phyloP scores from a whole-genome alignment of 495 filamentous ascomycete species.

The Lophium mytilinum region DNA sequence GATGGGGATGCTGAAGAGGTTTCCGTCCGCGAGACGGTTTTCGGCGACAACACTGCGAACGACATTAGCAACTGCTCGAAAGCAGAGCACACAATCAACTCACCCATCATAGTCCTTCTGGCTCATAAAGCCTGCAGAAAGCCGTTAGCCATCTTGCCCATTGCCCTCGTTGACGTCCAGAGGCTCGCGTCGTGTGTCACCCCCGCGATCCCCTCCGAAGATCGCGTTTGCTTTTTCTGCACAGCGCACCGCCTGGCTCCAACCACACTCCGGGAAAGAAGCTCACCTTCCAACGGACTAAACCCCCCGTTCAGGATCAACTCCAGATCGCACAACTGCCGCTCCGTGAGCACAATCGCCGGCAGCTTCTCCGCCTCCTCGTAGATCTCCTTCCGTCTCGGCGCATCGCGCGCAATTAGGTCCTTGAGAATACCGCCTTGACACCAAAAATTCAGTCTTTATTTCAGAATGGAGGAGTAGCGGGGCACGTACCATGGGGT shows the following conservation, averaged over 20 bases:
- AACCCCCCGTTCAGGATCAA: constrained; percentile 94
- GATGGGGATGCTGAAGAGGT: constrained; percentile 95
- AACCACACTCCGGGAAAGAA: constrained; percentile 6
- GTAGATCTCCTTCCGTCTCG: constrained; percentile 63
- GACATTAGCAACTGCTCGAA: constrained; percentile 2
- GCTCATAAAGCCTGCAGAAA: constrained; percentile 77
- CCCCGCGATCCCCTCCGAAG: too few relatives aligned
- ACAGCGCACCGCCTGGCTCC: too few relatives aligned
- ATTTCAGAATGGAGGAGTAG: not conserved
- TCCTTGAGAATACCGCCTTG: constrained; percentile 87
- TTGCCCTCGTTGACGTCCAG: too few relatives aligned
- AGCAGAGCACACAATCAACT: constrained; percentile 13
- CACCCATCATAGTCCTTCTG: constrained; percentile 94
- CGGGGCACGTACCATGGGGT: constrained; percentile 56
- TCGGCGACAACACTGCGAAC: constrained; percentile 73
- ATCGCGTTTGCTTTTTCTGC: too few relatives aligned
- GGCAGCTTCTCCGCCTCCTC: constrained; percentile 81
- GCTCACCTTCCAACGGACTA: constrained; percentile 86
- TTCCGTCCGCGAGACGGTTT: constrained; percentile 76
- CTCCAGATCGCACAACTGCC: constrained; percentile 95
- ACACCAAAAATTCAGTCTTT: constrained; percentile 2
- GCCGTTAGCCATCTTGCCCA: constrained; percentile 23
- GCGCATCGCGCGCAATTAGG: constrained; percentile 81
- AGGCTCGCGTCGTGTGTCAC: not conserved
- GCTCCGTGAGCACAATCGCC: constrained; percentile 76